These are phyloP conservation scores for Chrysopogon serrulatus DNA, from an alignment of 176 grass and related monocot species.

Conservation along the genomic window DNA sequence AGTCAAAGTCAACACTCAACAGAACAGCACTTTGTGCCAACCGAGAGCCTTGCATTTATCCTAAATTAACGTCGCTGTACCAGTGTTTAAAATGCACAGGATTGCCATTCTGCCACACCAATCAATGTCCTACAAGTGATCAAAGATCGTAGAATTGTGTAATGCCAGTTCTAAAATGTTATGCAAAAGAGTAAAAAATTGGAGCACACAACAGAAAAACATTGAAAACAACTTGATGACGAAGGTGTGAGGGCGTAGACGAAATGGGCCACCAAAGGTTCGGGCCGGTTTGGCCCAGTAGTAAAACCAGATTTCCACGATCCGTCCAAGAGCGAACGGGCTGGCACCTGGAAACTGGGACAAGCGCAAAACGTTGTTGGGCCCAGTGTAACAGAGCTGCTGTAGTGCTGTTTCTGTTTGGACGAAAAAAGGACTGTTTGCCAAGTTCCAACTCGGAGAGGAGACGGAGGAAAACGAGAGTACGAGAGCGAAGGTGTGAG, in stretches of 20 bases:
- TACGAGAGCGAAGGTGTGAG: no score
- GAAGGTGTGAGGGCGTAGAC: neutral
- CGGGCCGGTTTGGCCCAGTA: neutral
- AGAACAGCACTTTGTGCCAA: neutral
- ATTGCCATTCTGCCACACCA: neutral
- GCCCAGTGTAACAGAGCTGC: neutral
- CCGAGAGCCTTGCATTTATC: neutral
- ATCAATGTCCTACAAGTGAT: neutral
- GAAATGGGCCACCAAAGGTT: neutral
- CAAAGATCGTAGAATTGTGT: neutral
- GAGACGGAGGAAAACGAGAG: no score
- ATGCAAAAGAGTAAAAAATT: neutral
- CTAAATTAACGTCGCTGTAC: neutral
- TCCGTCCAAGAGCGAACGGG: neutral
- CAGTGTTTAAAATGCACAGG: neutral
- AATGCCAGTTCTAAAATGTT: neutral
- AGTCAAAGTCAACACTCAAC: neutral
- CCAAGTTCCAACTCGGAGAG: neutral
- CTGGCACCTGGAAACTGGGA: neutral
- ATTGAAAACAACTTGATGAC: neutral
- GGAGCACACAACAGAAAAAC: neutral
- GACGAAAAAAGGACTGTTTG: neutral
- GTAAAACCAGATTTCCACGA: neutral
- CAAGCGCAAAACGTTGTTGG: neutral
- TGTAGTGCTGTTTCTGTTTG: no score